Base-by-base conservation (phyloP, 2,329 filamentous ascomycete genomes). In the Nakataea oryzae region DNA sequence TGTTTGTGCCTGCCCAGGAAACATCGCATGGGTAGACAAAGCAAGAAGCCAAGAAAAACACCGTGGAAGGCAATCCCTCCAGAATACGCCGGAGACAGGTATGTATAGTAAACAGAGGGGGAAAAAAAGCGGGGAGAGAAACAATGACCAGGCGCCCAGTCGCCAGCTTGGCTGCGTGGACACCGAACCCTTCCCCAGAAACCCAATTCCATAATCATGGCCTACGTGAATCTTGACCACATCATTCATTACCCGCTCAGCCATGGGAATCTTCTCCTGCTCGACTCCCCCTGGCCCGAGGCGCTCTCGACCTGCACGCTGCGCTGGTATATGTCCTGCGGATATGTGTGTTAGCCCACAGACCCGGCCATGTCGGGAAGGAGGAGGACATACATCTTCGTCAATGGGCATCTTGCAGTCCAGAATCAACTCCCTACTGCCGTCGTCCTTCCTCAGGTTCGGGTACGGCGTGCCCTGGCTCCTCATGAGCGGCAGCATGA, bases 401-500 rank as follows among this genome's bases (percentile, higher is more conserved):
- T 96, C 92, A 62, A 86, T 88, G 57, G 86, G 81, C 76, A 97
- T 88, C 69, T 87, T 86, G 67, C 90, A 89, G 69, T 96, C 91
- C 66, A 97, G 75, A 62, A 97, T 86, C 69, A 96, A 74, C 68
- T 90, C 86, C 68, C 87, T 82, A 5, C 90, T 84, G 61, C 83
- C 80, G 63, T 93, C 88, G 68, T 89, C 87, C 69, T 82, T 86
- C 41, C 79, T 78, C 65, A 93, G 77, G 65, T 87, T 88, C 29
- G 86, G 84, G 69, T 97, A 97, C 6, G 91, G 87, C 59, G 86
- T 86, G 61, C 90, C 89, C 74, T 97, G 93, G 69, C 93, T 96
- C 75, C 88, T 89, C 83, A 97, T 96, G 62, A 99, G 87, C 2
- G 91, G 89, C 64, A 97, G 80, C 61, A 97, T 83, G 6, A 97